Conservation (phyloP, 2,329 filamentous ascomycete genomes). For the Cladophialophora yegresii region DNA sequence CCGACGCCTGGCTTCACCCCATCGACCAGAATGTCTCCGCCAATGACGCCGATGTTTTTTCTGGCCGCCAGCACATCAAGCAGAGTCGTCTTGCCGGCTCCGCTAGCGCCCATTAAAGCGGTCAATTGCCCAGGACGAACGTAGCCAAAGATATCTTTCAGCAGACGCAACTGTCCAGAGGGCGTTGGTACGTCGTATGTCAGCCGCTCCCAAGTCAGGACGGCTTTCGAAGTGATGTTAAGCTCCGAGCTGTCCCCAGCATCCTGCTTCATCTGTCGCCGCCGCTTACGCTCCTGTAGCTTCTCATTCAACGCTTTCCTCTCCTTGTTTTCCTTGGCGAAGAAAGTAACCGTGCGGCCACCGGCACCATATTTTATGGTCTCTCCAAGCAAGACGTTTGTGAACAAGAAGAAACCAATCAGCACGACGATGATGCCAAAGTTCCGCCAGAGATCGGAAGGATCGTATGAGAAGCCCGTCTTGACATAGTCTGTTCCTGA, state of each 20-base stretch:
- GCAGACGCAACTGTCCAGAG: constrained; percentile 48
- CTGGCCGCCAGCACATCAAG: constrained; percentile 72
- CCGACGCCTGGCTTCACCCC: constrained; percentile 59
- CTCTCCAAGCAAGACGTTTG: constrained; percentile 47
- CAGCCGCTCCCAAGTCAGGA: constrained; percentile 57
- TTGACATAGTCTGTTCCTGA: constrained; percentile 70
- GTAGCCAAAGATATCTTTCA: constrained; percentile 53
- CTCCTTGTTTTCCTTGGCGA: constrained; percentile 45
- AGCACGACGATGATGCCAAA: constrained; percentile 46
- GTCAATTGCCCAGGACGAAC: constrained; percentile 54
- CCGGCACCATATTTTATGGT: constrained; percentile 45
- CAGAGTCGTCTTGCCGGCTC: constrained; percentile 83
- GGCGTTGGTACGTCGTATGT: constrained; percentile 54
- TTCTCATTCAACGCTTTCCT: constrained; percentile 43
- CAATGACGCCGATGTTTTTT: constrained; percentile 66
- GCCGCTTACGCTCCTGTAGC: constrained; percentile 46
- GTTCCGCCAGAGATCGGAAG: constrained; percentile 69
- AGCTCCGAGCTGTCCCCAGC: constrained; percentile 49
- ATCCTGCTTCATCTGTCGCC: constrained; percentile 41
- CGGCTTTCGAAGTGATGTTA: constrained; percentile 56
- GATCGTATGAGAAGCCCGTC: constrained; percentile 66
- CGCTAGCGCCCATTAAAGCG: constrained; percentile 57
- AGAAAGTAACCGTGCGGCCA: constrained; percentile 48
- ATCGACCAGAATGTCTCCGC: constrained; percentile 64
- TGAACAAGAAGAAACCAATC: constrained; percentile 42